A percentile compares a stretch with the other conserved stretches of the same genome.
phyloP scores from a whole-genome alignment of 2,329 filamentous ascomycete species.

The Cordyceps pruinosa region DNA sequence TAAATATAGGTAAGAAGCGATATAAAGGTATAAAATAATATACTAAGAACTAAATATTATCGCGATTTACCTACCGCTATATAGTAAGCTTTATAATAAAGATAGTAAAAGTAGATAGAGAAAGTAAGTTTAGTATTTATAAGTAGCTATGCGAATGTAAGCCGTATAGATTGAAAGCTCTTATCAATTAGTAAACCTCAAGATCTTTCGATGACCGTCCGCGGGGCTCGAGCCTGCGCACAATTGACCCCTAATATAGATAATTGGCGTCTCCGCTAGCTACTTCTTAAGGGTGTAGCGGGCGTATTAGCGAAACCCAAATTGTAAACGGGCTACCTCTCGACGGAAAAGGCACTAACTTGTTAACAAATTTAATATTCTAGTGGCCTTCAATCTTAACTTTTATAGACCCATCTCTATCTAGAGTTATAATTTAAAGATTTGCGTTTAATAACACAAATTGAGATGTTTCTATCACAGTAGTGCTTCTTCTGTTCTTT shows the following conservation, averaged over 20 bases:
- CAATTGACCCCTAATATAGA: neutral
- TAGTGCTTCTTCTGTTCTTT: neutral
- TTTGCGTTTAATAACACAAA: neutral
- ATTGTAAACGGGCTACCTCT: neutral
- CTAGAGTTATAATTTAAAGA: neutral
- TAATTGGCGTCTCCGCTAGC: neutral
- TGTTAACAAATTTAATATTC: too few relatives aligned
- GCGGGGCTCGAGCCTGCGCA: neutral
- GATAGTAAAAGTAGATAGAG: neutral
- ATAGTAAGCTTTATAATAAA: too few relatives aligned
- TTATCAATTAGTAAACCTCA: neutral
- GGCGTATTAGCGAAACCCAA: neutral
- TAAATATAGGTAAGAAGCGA: too few relatives aligned
- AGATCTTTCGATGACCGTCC: neutral
- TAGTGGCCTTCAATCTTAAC: too few relatives aligned
- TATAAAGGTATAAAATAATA: too few relatives aligned
- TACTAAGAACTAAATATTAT: too few relatives aligned
- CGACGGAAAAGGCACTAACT: neutral
- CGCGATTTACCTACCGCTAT: too few relatives aligned
- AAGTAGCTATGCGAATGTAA: neutral
- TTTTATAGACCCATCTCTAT: too few relatives aligned
- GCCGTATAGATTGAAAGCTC: neutral
- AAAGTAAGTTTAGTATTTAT: neutral
- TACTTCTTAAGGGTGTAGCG: neutral
- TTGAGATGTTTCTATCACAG: neutral